A percentile compares a stretch with the other conserved stretches of the same genome.
Conservation (phyloP, 2,329 filamentous ascomycete species). For the Neofusicoccum ribis region DNA sequence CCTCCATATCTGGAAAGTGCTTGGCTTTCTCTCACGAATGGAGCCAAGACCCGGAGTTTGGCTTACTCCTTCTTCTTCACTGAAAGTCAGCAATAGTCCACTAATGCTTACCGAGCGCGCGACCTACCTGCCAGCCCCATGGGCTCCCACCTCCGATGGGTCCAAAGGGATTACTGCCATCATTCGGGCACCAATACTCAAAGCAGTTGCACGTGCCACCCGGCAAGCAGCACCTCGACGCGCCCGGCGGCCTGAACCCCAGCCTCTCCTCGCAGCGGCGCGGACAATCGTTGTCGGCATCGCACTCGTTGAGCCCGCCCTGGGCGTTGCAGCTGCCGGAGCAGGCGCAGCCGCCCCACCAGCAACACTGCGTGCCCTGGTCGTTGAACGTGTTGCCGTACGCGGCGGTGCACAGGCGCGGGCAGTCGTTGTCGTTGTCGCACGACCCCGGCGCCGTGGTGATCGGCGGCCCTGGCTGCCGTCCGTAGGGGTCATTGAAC, state of each 20-base stretch:
- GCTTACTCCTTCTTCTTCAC: too few species aligned
- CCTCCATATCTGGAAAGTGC: too few species aligned
- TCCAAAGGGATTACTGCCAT: too few species aligned
- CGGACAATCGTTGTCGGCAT: not conserved
- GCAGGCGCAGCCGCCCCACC: not conserved
- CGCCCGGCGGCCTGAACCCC: not conserved
- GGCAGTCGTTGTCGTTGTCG: slow-evolving; percentile 5
- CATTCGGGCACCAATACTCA: too few species aligned
- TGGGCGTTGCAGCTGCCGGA: not conserved
- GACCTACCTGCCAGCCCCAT: too few species aligned
- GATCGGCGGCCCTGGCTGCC: too few species aligned
- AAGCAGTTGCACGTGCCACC: not conserved
- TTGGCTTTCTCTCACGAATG: too few species aligned
- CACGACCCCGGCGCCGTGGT: not conserved
- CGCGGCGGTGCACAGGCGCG: not conserved
- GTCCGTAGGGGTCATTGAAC: too few species aligned
- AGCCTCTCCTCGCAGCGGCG: not conserved
- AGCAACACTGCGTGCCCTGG: not conserved
- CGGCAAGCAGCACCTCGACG: not conserved
- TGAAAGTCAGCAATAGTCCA: too few species aligned
- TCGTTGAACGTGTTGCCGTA: not conserved
- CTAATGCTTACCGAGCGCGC: too few species aligned
- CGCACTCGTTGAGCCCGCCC: not conserved
- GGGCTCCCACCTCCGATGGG: too few species aligned
- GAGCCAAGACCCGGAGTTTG: too few species aligned